phyloP scores from a whole-genome alignment of 2,329 filamentous ascomycete genomes.

The Monilinia fructigena region DNA sequence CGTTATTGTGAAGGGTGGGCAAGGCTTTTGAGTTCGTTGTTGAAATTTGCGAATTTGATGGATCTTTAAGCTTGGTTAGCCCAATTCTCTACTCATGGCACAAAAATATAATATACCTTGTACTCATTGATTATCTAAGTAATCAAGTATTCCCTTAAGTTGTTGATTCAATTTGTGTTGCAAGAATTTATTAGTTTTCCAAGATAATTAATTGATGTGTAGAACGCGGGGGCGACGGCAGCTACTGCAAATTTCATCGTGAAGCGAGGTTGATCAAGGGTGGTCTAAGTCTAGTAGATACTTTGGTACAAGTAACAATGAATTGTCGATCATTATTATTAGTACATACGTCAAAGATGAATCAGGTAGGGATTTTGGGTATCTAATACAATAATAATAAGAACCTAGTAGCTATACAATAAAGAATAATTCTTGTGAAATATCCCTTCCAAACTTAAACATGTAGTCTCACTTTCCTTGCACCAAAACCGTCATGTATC shows the following conservation, averaged over 20 bases:
- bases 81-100: conserved; percentile 20
- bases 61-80: conserved; percentile 27
- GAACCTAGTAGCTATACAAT: background rate
- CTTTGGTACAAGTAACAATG: conserved; percentile 20
- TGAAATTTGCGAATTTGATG: background rate
- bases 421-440: background rate
- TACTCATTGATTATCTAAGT: background rate
- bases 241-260: conserved; percentile 22
- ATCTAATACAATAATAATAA: conserved; percentile 18
- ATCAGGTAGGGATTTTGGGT: background rate
- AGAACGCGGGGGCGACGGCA: conserved; percentile 21
- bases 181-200: conserved; percentile 9
- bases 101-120: conserved; percentile 6
- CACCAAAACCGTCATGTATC: background rate
- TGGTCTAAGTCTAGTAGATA: conserved; percentile 11
- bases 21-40: conserved; percentile 20
- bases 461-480: conserved; percentile 17
- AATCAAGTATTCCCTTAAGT: background rate
- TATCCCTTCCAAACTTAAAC: conserved; percentile 1
- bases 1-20: conserved; percentile 24
- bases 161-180: conserved; percentile 10
- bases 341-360: conserved; percentile 14
- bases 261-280: conserved; percentile 24
- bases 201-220: conserved; percentile 16
- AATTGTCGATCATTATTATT: conserved; percentile 11